A percentile compares a stretch with the other conserved stretches of the same genome.
phyloP scores from a whole-genome alignment of 331 rosid species.

The Erythrophleum ivorense region DNA sequence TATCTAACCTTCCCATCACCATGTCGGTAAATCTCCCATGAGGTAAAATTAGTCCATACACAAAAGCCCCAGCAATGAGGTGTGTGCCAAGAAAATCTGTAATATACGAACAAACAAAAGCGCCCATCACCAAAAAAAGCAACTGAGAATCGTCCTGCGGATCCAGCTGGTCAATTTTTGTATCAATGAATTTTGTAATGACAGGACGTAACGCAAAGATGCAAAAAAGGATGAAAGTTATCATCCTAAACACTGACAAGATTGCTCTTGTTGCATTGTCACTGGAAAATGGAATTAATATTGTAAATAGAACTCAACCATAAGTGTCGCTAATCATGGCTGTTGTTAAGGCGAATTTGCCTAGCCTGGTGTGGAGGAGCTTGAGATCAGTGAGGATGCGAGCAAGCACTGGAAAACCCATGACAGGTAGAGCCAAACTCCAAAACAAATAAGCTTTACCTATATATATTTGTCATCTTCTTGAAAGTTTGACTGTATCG shows the following conservation, averaged over 20 bases:
- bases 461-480: neutral
- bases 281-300: neutral
- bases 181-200: conserved; percentile 36
- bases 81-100: neutral
- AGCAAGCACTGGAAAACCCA: neutral
- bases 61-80: neutral
- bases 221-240: conserved; percentile 23
- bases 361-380: neutral
- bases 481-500: neutral
- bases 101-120: neutral
- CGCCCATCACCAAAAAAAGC: conserved; percentile 37
- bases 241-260: conserved; percentile 37
- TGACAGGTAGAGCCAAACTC: neutral
- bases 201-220: conserved; percentile 53
- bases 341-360: neutral
- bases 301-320: neutral
- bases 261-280: neutral
- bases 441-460: neutral
- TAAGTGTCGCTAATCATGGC: neutral
- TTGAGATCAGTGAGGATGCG: neutral
- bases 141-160: conserved; percentile 38
- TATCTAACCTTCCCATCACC: neutral
- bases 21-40: neutral
- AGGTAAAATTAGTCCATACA: neutral
- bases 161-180: conserved; percentile 29